Evolutionary conservation across 2,329 filamentous ascomycete species (phyloP), one percentile per base, ranked within the genome.

Genomic region (Talaromyces sp.): DNA sequence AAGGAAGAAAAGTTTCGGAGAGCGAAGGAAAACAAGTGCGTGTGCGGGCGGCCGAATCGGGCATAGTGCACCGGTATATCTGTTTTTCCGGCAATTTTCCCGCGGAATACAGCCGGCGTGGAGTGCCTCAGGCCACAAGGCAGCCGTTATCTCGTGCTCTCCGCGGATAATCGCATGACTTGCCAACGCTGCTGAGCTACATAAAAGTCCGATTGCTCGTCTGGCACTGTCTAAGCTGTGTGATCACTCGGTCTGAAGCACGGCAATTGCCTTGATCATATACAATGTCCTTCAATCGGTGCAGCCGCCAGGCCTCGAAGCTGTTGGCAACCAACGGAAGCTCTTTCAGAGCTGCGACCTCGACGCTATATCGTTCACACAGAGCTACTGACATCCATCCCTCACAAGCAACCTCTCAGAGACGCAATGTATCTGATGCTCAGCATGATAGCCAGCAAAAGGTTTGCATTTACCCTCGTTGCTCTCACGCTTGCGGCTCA

Each of bases 381-480:
- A 67, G 45, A 34, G 56, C 49, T 51, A 62, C 64, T 58, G 64
- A 60, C 63, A 70, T 68, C 58, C 69, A 68, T 36, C 61, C 65
- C 49, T 65, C 72, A 61, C 69, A 71, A 66, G 65, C 71, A 34
- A 65, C 68, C 45, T 62, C 70, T 61, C 75, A 77, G 72, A 73
- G 71, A 70, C 78, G 79, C 68, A 72, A 72, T 69, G 76, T 78
- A 60, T 77, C 77, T 59, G 72, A 74, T 54, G 77, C 72, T 66
- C 73, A 75, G 1, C 78, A 81, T 69, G 73, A 73, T 19, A 59
- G 38, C 51, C 79, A 81, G 69, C 79, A 81, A 60, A 77, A 76
- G 71, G 79, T 81, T 68, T 53, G 70, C 59, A 5, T 31, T 31
- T 17, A 43, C 19, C 31, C 45, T 34, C 25, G 34, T 43, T 66